These are phyloP conservation scores for Lotus japonicus DNA, from an alignment of 306 rosid genomes.

Conservation along the genomic window DNA sequence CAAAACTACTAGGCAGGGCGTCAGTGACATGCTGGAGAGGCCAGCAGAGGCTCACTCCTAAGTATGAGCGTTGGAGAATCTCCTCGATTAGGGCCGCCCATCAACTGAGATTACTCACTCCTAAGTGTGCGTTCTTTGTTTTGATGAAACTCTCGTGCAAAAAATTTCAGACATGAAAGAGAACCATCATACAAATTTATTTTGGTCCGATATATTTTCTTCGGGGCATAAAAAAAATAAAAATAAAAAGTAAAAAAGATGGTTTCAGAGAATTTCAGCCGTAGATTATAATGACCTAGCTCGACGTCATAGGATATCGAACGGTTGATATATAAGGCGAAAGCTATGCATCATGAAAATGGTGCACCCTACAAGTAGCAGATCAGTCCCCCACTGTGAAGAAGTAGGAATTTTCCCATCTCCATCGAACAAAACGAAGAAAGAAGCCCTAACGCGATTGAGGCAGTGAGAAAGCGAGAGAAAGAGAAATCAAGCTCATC, in stretches of 20 bases:
- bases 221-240: neutral
- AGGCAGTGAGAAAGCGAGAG: neutral
- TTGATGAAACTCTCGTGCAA: too few relatives aligned
- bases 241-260: neutral
- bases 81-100: too few relatives aligned
- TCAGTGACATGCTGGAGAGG: too few relatives aligned
- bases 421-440: neutral
- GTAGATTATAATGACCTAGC: neutral
- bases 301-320: neutral
- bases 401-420: neutral
- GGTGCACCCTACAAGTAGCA: neutral
- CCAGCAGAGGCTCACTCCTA: too few relatives aligned
- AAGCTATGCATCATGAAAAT: neutral
- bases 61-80: too few relatives aligned
- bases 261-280: neutral
- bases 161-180: too few relatives aligned
- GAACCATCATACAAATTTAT: too few relatives aligned
- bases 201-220: neutral
- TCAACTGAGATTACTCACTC: too few relatives aligned
- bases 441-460: slow-evolving; percentile 16
- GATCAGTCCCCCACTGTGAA: neutral
- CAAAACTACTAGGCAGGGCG: too few relatives aligned
- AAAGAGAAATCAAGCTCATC: slow-evolving; percentile 10
- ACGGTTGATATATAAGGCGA: slow-evolving; percentile 10
- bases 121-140: too few relatives aligned